Evolutionary conservation across 2,329 filamentous ascomycete genomes (phyloP), one percentile per base, ranked within the genome.

Genomic region (Colletotrichum sp.): DNA sequence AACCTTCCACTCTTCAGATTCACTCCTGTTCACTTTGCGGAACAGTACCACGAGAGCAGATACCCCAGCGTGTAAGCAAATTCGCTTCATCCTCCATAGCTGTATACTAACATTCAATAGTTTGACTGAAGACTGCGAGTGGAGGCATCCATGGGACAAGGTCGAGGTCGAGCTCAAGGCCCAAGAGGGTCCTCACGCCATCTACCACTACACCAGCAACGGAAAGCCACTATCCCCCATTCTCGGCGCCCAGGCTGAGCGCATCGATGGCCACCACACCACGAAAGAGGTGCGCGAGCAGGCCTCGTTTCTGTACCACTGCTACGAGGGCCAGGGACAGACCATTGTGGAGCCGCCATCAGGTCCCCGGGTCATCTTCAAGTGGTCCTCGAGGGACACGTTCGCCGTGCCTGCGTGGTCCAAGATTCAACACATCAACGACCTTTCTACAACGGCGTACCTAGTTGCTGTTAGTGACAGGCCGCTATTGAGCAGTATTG

Each of bases 381-480:
- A 73, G 2, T 91, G 90, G 89, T 83, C 84, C 52, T 77, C 83
- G 10, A 84, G 87, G 0, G 90, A 92, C 78, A 91, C 89, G 0
- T 91, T 91, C 79, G 88, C 86, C 30, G 83, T 92, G 3, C 89
- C 90, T 1, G 82, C 89, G 0, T 91, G 90, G 89, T 85, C 87
- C 34, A 84, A 81, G 72, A 85, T 89, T 55, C 84, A 87, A 79
- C 89, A 90, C 78, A 82, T 87, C 2, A 85, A 85, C 49, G 80
- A 82, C 65, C 62, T 34, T 9, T 82, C 80, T 0, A 24, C 60
- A 0, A 80, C 71, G 0, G 83, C 83, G 4, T 85, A 85, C 16
- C 75, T 86, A 1, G 81, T 86, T 2, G 84, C 82, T 1, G 79
- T 82, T 8, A 81, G 83, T 13, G 85, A 86, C 52, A 78, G 81